Base-by-base conservation (phyloP, 305 asterid genomes). In the Withania somnifera region DNA sequence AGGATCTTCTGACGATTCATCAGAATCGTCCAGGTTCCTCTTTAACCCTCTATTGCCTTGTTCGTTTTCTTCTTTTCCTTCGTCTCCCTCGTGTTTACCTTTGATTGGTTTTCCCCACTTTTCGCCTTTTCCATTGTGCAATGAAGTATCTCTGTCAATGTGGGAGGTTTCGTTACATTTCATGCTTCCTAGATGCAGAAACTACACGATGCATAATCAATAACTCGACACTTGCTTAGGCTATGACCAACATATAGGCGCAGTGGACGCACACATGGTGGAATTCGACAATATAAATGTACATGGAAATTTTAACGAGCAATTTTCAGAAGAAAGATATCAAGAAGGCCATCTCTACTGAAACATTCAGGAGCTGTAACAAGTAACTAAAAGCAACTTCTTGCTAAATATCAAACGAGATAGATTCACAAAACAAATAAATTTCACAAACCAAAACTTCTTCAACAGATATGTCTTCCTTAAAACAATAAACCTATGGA, bases 101-200 rank as follows among this genome's bases (percentile, higher is more conserved):
- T 52, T 52, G 32, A 26, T 26, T 50, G 20, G 9, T 76, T 84
- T 68, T 89, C 91, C 69, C 85, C 91, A 11, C 67, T 38, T 75
- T 85, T 88, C 61, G 92, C 84, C 53, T 86, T 88, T 60, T 90
- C 94, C 83, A 91, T 76, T 7, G 91, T 87, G 85, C 92, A 89
- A 5, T 89, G 92, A 68, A 94, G 85, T 28, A 94, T 84, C 36
- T 94, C 97, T 42, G 94, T 87, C 89, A 92, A 81, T 22, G 92
- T 88, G 76, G 99, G 98, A 3, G 96, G 90, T 80, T 85, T 89
- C 26, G 97, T 87, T 58, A 96, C 89, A 86, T 88, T 89, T 86
- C 89, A 89, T 77, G 99, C 97, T 80, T 98, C 97, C 99, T 96
- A 82, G 14, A 73, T 8, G 26, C 40, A 7, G 26, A 47, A 73